These are phyloP conservation scores for Plasmodium chabaudi DNA, from an alignment of 169 alveolate species.

Conservation along the genomic window DNA sequence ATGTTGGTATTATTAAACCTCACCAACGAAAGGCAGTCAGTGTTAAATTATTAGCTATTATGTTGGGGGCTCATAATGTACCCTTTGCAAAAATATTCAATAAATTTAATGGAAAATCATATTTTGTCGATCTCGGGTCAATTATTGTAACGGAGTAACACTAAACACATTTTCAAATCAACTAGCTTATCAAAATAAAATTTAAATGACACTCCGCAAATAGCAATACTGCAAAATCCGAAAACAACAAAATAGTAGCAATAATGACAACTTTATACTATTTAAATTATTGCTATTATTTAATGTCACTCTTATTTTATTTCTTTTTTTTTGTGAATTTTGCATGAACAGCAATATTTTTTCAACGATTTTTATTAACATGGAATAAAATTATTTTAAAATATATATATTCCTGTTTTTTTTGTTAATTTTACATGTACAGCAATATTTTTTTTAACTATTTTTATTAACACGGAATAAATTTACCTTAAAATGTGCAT, in stretches of 20 bases:
- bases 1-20: constrained; percentile 49
- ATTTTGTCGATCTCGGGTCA: constrained; percentile 48
- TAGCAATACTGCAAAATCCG: too few species aligned
- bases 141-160: constrained; percentile 42
- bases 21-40: constrained; percentile 32
- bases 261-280: neutral
- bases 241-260: too few species aligned
- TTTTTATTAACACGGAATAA: too few species aligned
- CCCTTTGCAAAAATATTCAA: constrained; percentile 37
- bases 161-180: neutral
- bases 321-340: neutral
- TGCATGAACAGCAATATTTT: neutral
- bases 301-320: neutral
- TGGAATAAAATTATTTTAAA: neutral
- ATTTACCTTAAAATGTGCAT: too few species aligned
- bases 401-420: neutral
- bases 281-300: neutral
- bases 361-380: neutral
- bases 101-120: constrained; percentile 12
- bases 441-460: too few species aligned
- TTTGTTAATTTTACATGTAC: neutral
- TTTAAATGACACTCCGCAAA: too few species aligned
- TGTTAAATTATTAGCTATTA: constrained; percentile 46
- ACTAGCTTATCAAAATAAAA: too few species aligned
- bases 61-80: constrained; percentile 46